Percentiles rank a stretch among this genome's conserved stretches.
These are phyloP conservation scores for Candida germanica DNA, from an alignment of 805 yeast genomes.

Conservation along the genomic window DNA sequence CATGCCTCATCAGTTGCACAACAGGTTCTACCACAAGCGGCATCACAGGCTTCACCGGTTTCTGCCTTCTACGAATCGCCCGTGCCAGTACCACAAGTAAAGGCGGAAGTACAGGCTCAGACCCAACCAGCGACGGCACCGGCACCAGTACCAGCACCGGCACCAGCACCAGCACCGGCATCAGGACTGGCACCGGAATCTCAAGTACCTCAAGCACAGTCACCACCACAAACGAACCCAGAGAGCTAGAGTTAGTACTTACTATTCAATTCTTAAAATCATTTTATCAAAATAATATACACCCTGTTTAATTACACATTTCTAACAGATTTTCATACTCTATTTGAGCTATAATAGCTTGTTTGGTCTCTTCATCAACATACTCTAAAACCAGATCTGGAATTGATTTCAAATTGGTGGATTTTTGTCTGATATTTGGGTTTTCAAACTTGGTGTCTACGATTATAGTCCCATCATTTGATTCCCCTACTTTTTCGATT, in stretches of 20 bases:
- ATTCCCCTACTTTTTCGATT: constrained; percentile 22
- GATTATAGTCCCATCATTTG: constrained; percentile 29
- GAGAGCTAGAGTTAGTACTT: not conserved
- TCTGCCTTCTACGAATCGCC: no score
- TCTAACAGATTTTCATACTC: constrained; percentile 36
- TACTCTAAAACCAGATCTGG: constrained; percentile 58
- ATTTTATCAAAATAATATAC: constrained; percentile 2
- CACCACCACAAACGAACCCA: not conserved
- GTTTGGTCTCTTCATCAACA: constrained; percentile 50
- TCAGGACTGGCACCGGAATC: not conserved
- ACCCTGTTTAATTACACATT: not conserved
- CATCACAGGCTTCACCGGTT: no score
- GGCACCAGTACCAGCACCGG: not conserved
- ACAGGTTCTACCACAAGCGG: no score
- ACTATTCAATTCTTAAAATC: not conserved
- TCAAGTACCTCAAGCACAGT: no score
- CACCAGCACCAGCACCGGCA: not conserved
- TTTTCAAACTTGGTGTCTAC: constrained; percentile 45
- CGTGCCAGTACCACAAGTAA: no score
- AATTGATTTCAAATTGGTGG: constrained; percentile 66
- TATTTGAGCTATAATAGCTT: constrained; percentile 64
- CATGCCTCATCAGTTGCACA: no score
- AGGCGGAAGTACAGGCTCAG: no score
- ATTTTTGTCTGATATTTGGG: constrained; percentile 45
- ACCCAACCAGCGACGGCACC: no score